Evolutionary conservation across 2,329 filamentous ascomycete species (phyloP).

Genomic region (Piedraia hortae): DNA sequence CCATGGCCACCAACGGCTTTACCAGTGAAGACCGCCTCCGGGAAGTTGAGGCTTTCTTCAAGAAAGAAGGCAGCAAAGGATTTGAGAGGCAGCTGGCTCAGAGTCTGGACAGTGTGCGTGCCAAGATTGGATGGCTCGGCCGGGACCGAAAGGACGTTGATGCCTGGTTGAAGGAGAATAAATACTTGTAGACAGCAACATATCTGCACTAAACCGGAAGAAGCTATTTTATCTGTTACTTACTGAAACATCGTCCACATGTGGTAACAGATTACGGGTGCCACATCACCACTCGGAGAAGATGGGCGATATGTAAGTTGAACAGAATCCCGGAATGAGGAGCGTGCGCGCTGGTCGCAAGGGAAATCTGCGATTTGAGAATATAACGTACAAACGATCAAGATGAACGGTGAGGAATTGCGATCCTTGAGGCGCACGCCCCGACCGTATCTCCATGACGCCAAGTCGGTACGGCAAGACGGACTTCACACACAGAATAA

Average conservation of each 20-base stretch:
- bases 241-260: too few relatives aligned
- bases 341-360: too few relatives aligned
- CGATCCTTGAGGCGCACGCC: too few relatives aligned
- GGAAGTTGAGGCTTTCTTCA: conserved; percentile 58
- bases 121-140: conserved; percentile 58
- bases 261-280: too few relatives aligned
- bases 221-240: too few relatives aligned
- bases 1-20: conserved; percentile 58
- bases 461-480: conserved; percentile 5
- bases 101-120: conserved; percentile 56
- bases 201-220: too few relatives aligned
- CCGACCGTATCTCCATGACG: conserved; percentile 9
- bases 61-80: conserved; percentile 53
- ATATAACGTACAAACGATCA: too few relatives aligned
- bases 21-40: conserved; percentile 47
- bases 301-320: too few relatives aligned
- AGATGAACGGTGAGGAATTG: too few relatives aligned
- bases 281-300: too few relatives aligned
- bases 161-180: conserved; percentile 38
- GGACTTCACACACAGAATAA: conserved; percentile 3
- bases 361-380: too few relatives aligned
- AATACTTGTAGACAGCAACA: conserved; percentile 25
- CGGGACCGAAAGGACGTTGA: conserved; percentile 56
- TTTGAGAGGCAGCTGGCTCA: conserved; percentile 79
- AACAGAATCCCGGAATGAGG: too few relatives aligned